Evolutionary conservation across 1,139 yeast genomes (phyloP), one percentile per base, ranked within the genome.

Genomic region (Blastobotrys persicus): DNA sequence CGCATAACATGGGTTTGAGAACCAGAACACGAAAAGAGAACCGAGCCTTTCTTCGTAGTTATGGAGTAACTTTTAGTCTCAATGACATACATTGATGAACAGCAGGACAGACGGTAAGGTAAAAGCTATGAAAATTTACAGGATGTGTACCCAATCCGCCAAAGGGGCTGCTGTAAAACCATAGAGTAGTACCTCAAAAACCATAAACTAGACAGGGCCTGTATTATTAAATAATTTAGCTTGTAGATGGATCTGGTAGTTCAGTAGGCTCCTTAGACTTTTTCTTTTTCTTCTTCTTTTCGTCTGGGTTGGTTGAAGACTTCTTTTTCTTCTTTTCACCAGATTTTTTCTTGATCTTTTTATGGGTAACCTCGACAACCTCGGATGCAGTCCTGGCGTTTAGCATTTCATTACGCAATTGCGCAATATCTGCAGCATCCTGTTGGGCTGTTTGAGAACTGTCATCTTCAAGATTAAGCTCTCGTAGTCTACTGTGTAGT

Each of bases 261-360:
- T 23, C 28, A 23, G 28, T 9, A 23, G 50, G 23, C 38, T 39
- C 46, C 49, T 49, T 48, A 44, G 51, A 52, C 45, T 51, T 50
- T 43, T 53, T 57, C 23, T 45, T 49, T 46, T 51, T 45, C 38
- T 47, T 43, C 31, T 45, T 47, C 23, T 48, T 50, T 13, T 46
- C 55, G 6, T 33, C 53, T 1, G 45, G 48, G 2, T 44, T 39
- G 2, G 31, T 18, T 16, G 20, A 42, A 17, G 41, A 12, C 44
- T 46, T 48, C 42, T 47, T 52, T 42, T 45, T 45, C 48, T 51
- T 57, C 50, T 54, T 55, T 33, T 50, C 40, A 39, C 49, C 51
- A 48, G 51, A 49, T 51, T 58, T 60, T 57, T 63, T 63, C 46
- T 56, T 57, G 16, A 55, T 46, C 50, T 60, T 60, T 51, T 66